Base-by-base conservation (phyloP, 2,329 filamentous ascomycete species). In the Claviceps monticola region DNA sequence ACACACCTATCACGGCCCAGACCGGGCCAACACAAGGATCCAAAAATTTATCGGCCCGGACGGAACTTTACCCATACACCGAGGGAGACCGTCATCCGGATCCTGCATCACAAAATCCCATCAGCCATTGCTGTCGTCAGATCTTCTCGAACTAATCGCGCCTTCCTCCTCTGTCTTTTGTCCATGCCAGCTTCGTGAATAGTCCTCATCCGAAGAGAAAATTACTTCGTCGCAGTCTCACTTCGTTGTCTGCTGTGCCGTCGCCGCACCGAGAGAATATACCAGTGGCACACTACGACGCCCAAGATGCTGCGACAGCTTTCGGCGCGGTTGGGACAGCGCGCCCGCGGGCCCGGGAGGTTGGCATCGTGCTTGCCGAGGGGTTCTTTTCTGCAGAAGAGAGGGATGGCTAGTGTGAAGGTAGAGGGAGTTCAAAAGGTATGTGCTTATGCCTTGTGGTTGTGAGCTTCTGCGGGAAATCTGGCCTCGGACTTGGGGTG, bases 381-480 rank as follows among this genome's bases (percentile, higher is more conserved):
- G 39, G 57, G 57, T 34, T 58, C 63, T 47, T 47, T 8, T 37
- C n/a, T 13, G 17, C 29, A 26, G n/a, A 46, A 4, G 44, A 54
- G 43, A 17, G 38, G 42, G 8, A 45, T 68, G 58, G 66, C 66
- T 26, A 67, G 64, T 13, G 58, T 68, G 1, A 48, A 58, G 14
- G 65, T 68, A 13, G 62, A 68, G 47, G 66, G 64, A 14, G 67
- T 68, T 44, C 65, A 60, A 42, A 66, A 67, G 60, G 46, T 45
- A 39, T 17, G 37, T 16, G 26, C 29, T 5, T 34, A 7, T 34
- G 17, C 17, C 8, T 46, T 3, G 9, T 34, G 29, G 29, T 1
- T 34, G 3, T 34, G 29, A 34, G 9, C 29, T 29, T 29, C 7
- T 29, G 26, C 7, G 26, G 26, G 26, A 34, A 34, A 34, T 11